These are phyloP conservation scores for Colletotrichum euphorbiae DNA, from an alignment of 2,329 filamentous ascomycete species.

Conservation along the genomic window DNA sequence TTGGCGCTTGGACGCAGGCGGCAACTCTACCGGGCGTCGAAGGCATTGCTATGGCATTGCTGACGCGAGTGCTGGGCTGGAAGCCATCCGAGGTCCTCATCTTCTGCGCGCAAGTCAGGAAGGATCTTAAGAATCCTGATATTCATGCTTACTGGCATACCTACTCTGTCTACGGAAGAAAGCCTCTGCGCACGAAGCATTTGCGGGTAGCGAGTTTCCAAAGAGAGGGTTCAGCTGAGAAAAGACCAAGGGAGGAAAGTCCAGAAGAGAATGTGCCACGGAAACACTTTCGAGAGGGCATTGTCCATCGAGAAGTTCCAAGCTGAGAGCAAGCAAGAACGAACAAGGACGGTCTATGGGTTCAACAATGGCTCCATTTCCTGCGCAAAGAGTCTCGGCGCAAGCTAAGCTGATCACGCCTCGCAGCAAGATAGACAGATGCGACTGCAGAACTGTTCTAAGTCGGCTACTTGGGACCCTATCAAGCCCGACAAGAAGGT, in stretches of 20 bases:
- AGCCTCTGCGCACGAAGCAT: conserved; percentile 4
- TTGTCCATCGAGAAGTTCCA: background rate
- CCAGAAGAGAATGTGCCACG: background rate
- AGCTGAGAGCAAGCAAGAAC: background rate
- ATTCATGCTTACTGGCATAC: conserved; percentile 51
- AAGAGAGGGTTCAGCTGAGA: background rate
- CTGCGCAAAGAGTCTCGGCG: no score
- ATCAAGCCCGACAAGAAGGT: no score
- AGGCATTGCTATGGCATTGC: conserved; percentile 45
- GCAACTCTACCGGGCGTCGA: conserved; percentile 44
- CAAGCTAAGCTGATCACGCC: no score
- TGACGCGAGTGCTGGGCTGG: conserved; percentile 47
- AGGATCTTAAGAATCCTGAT: conserved; percentile 42
- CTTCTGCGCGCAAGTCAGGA: conserved; percentile 42
- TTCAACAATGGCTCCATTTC: no score
- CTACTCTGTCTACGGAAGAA: conserved; percentile 28
- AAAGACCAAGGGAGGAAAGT: background rate
- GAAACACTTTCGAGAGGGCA: background rate
- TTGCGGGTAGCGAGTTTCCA: no score
- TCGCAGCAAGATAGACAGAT: no score
- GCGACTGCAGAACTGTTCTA: no score
- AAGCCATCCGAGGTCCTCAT: conserved; percentile 42
- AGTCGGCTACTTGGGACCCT: no score
- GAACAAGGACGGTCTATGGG: no score
- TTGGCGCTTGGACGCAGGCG: conserved; percentile 40